A percentile compares a stretch with the other conserved stretches of the same genome.
phyloP scores from a whole-genome alignment of 768 basidiomycete species.

The Podaxis sp. region DNA sequence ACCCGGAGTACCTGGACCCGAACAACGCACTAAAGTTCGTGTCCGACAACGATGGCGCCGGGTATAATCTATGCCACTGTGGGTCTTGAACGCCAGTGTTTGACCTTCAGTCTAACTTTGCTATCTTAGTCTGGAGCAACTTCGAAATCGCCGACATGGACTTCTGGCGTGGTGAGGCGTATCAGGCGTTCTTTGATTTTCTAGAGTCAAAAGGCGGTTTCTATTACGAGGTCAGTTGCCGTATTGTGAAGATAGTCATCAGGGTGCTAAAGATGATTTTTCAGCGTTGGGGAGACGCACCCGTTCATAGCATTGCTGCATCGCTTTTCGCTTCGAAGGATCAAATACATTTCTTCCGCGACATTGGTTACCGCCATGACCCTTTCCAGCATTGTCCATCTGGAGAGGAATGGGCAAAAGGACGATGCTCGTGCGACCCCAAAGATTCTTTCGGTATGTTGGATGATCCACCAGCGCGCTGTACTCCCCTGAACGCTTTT shows the following conservation, averaged over 20 bases:
- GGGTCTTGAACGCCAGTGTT: constrained; percentile 16
- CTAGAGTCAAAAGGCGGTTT: constrained; percentile 85
- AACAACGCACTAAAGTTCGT: constrained; percentile 75
- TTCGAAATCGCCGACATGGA: constrained; percentile 91
- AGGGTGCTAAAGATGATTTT: not conserved
- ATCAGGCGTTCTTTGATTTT: constrained; percentile 78
- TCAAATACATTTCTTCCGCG: constrained; percentile 78
- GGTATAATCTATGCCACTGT: constrained; percentile 75
- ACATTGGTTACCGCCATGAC: constrained; percentile 84
- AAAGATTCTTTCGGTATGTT: constrained; percentile 64
- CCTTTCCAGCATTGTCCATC: constrained; percentile 76
- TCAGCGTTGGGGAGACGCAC: constrained; percentile 82
- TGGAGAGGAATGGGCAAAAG: constrained; percentile 51
- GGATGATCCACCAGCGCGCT: not conserved
- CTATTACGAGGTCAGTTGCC: constrained; percentile 78
- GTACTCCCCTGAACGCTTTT: not conserved
- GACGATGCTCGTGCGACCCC: constrained; percentile 74
- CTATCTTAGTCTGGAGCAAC: constrained; percentile 75
- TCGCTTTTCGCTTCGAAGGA: constrained; percentile 72
- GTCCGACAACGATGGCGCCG: constrained; percentile 62
- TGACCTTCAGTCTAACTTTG: not conserved
- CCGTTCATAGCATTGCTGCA: constrained; percentile 74
- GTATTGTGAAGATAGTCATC: not conserved
- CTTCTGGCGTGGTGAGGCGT: constrained; percentile 85
- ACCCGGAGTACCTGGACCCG: constrained; percentile 59